Evolutionary conservation across 1,284 basidiomycete genomes (phyloP).

Genomic region (Puccinia coronata): DNA sequence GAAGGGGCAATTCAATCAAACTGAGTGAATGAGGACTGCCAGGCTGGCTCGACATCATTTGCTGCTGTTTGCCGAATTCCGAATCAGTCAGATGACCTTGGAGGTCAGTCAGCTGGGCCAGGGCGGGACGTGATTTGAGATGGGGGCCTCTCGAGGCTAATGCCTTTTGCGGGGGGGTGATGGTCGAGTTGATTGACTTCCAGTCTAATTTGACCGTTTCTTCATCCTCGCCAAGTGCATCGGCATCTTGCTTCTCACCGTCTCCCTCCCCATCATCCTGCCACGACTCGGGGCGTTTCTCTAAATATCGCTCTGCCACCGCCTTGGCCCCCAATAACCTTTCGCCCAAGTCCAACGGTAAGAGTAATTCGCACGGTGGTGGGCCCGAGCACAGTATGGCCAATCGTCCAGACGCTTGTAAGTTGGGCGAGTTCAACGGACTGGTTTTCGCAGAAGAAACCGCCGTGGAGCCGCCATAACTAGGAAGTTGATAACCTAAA

Average conservation of each 20-base stretch:
- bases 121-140: slow-evolving; percentile 1
- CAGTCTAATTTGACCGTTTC: not conserved
- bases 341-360: slow-evolving; percentile 11
- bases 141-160: not conserved
- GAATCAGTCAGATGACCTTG: not conserved
- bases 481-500: slow-evolving; percentile 19
- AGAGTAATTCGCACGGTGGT: not conserved
- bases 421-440: slow-evolving; percentile 2
- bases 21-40: not conserved
- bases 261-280: not conserved
- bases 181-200: too few relatives aligned
- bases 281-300: not conserved
- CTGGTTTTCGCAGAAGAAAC: slow-evolving; percentile 17
- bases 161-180: not conserved
- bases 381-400: slow-evolving; percentile 7
- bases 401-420: slow-evolving; percentile 10
- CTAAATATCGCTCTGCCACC: slow-evolving; percentile 16
- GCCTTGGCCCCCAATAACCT: slow-evolving; percentile 10
- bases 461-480: slow-evolving; percentile 1
- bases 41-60: not conserved
- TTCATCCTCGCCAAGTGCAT: not conserved
- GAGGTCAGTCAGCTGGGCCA: not conserved
- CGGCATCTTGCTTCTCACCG: not conserved
- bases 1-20: not conserved
- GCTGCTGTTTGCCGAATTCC: not conserved